These are phyloP conservation scores for Phytophthora megakarya DNA, from an alignment of 352 stramenopile genomes.

Conservation along the genomic window DNA sequence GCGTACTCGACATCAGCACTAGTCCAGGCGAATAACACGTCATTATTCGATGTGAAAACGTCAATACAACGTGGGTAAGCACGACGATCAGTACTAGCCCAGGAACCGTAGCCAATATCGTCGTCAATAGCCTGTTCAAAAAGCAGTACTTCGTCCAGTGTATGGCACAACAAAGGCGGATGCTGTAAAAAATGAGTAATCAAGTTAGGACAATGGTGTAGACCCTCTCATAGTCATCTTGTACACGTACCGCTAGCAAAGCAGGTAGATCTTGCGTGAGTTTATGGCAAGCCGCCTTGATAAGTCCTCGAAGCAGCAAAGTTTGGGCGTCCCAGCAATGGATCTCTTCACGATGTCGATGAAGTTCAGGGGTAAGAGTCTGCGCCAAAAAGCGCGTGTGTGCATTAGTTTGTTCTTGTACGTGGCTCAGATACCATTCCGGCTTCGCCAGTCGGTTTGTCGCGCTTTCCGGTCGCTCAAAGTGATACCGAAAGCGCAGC, in stretches of 20 bases:
- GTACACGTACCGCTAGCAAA: constrained; percentile 42
- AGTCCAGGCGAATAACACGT: constrained; percentile 73
- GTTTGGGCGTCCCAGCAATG: constrained; percentile 66
- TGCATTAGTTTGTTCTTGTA: constrained; percentile 57
- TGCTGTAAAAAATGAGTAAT: constrained; percentile 22
- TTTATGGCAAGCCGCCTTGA: constrained; percentile 51
- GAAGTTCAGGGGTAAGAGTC: constrained; percentile 53
- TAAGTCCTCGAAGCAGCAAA: constrained; percentile 58
- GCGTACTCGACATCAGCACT: constrained; percentile 63
- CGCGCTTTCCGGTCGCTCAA: constrained; percentile 64
- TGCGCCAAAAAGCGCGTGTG: constrained; percentile 51
- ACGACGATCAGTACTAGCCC: constrained; percentile 38
- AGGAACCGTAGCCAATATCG: constrained; percentile 66
- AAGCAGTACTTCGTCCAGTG: constrained; percentile 72
- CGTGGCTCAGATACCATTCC: constrained; percentile 72
- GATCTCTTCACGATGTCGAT: constrained; percentile 47
- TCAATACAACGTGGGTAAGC: constrained; percentile 66
- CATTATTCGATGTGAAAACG: constrained; percentile 55
- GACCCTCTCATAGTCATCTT: neutral
- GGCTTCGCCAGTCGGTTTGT: constrained; percentile 78
- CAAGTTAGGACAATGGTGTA: neutral
- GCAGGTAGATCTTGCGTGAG: constrained; percentile 51
- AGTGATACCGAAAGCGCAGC: constrained; percentile 76
- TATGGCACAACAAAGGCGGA: constrained; percentile 66
- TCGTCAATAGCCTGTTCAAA: constrained; percentile 74